A percentile compares a stretch with the other conserved stretches of the same genome.
Evolutionary conservation across 257 asterid genomes (phyloP).

Genomic region (Ilex aquifolium): DNA sequence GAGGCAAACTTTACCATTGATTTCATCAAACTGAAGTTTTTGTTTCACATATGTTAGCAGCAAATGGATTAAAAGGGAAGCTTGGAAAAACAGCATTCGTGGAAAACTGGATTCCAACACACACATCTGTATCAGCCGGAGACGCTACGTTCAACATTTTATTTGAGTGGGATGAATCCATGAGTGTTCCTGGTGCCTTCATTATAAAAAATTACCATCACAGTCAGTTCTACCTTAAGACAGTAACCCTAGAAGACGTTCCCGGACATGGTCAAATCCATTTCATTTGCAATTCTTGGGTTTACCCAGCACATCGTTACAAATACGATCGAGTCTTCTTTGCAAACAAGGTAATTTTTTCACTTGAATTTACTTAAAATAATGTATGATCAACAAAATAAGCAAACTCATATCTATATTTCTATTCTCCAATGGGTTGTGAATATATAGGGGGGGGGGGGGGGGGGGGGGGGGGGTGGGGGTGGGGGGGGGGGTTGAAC

Average conservation of each 20-base stretch:
- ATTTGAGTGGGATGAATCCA: constrained; percentile 66
- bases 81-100: constrained; percentile 57
- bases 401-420: too few relatives aligned
- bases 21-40: neutral
- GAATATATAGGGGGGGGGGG: too few relatives aligned
- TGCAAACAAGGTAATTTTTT: constrained; percentile 51
- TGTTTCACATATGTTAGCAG: constrained; percentile 16
- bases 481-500: too few relatives aligned
- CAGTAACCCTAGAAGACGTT: constrained; percentile 52
- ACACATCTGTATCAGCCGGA: constrained; percentile 51
- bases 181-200: constrained; percentile 78
- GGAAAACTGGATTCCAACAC: constrained; percentile 57
- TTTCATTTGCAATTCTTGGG: constrained; percentile 84
- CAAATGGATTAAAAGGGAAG: constrained; percentile 47
- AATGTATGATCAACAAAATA: neutral
- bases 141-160: constrained; percentile 37
- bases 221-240: constrained; percentile 63
- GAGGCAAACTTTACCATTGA: constrained; percentile 2
- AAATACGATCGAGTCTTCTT: constrained; percentile 65
- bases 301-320: constrained; percentile 63
- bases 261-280: constrained; percentile 57
- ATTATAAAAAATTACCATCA: constrained; percentile 60
- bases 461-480: too few relatives aligned
- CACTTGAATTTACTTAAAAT: neutral
- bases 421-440: too few relatives aligned